Conservation (phyloP, 495 filamentous ascomycete genomes). For the Penicillium canescens region DNA sequence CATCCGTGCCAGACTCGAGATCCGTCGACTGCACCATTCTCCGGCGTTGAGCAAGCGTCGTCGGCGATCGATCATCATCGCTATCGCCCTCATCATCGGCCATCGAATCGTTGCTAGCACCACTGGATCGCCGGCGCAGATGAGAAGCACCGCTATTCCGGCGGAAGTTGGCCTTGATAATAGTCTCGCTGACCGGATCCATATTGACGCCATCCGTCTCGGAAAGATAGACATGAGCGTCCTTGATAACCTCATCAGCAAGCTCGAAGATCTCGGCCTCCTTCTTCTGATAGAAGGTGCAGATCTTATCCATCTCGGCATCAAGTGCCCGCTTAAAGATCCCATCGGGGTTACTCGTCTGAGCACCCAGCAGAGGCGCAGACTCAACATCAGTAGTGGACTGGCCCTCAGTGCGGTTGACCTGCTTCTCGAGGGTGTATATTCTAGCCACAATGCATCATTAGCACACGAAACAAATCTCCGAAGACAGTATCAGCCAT, state of each 20-base stretch:
- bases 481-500: slow-evolving; percentile 1
- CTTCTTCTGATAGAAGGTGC: slow-evolving; percentile 83
- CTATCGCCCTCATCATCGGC: slow-evolving; percentile 62
- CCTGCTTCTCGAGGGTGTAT: slow-evolving; percentile 83
- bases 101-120: slow-evolving; percentile 41
- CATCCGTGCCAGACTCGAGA: slow-evolving; percentile 33
- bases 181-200: slow-evolving; percentile 52
- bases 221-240: slow-evolving; percentile 70
- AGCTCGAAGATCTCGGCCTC: slow-evolving; percentile 82
- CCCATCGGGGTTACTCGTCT: slow-evolving; percentile 65
- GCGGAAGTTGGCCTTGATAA: slow-evolving; percentile 43
- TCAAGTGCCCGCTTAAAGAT: slow-evolving; percentile 81
- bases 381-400: slow-evolving; percentile 69
- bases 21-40: slow-evolving; percentile 28
- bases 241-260: slow-evolving; percentile 71
- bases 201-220: slow-evolving; percentile 59
- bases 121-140: slow-evolving; percentile 46
- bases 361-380: slow-evolving; percentile 70
- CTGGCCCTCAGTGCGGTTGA: slow-evolving; percentile 54
- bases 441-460: slow-evolving; percentile 57
- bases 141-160: slow-evolving; percentile 44
- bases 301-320: slow-evolving; percentile 89
- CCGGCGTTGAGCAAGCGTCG: slow-evolving; percentile 8
- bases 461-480: slow-evolving; percentile 21
- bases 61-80: slow-evolving; percentile 34